phyloP scores from a whole-genome alignment of 1,284 basidiomycete species.

The Xerocomus tenax region DNA sequence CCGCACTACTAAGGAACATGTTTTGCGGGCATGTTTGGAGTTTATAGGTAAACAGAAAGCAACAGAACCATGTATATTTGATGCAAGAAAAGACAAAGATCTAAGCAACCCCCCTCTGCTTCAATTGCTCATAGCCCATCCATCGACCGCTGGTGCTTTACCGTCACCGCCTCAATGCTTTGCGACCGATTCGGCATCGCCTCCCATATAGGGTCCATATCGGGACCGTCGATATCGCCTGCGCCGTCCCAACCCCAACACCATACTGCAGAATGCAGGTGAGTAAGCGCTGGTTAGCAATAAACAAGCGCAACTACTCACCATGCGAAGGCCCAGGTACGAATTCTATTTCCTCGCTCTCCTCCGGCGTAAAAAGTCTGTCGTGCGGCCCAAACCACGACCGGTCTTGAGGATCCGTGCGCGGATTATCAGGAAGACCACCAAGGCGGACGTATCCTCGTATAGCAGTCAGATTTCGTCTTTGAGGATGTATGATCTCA shows the following conservation, averaged over 20 bases:
- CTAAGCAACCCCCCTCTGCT: conserved; percentile 9
- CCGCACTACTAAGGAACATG: background rate
- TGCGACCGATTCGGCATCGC: conserved; percentile 64
- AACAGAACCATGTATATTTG: background rate
- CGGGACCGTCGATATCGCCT: conserved; percentile 88
- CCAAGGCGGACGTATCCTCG: conserved; percentile 84
- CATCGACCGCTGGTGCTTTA: conserved; percentile 65
- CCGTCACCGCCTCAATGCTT: conserved; percentile 51
- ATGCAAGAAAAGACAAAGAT: conserved; percentile 10
- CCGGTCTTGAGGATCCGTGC: conserved; percentile 89
- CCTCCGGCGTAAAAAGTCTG: conserved; percentile 81
- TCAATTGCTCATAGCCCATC: conserved; percentile 15
- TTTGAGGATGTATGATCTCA: conserved; percentile 82
- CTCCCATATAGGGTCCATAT: conserved; percentile 95
- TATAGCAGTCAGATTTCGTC: conserved; percentile 87
- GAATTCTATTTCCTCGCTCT: conserved; percentile 69
- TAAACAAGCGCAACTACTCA: conserved; percentile 35
- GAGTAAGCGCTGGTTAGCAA: background rate
- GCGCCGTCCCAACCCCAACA: conserved; percentile 99
- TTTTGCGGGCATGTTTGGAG: background rate
- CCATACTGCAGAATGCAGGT: conserved; percentile 57
- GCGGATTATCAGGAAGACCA: conserved; percentile 86
- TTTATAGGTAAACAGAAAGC: background rate
- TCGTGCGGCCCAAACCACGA: conserved; percentile 95
- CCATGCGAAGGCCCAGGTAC: conserved; percentile 77